Percentiles rank a stretch among this genome's conserved stretches.
Evolutionary conservation across 495 filamentous ascomycete species (phyloP).

Genomic region (Baudoinia panamericana): DNA sequence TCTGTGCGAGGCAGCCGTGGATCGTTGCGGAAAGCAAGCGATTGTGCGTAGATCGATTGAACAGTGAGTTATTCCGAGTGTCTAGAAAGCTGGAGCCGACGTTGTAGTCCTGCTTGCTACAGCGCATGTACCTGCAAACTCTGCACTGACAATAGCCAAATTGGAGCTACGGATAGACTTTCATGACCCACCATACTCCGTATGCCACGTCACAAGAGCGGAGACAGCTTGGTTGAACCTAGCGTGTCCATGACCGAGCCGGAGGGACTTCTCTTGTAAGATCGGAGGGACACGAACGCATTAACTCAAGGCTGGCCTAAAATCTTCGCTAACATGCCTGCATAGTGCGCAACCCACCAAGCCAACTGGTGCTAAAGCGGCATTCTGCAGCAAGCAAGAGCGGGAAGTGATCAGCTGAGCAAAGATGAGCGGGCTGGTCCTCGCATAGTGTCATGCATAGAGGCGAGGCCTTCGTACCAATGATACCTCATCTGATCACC

Average conservation of each 20-base stretch:
- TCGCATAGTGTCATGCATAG: constrained; percentile 14
- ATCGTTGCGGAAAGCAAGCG: not conserved
- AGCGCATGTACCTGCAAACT: constrained; percentile 3
- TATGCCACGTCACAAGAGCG: constrained; percentile 21
- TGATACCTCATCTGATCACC: no score
- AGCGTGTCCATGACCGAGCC: constrained; percentile 7
- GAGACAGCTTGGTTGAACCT: constrained; percentile 18
- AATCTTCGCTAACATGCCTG: constrained; percentile 6
- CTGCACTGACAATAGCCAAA: constrained; percentile 3
- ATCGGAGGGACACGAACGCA: constrained; percentile 2
- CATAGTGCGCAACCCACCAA: not conserved
- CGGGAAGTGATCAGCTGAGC: constrained; percentile 20
- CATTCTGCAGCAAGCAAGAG: constrained; percentile 13
- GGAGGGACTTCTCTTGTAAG: no score
- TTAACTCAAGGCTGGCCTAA: not conserved
- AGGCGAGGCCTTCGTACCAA: constrained; percentile 2
- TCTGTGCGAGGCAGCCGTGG: not conserved
- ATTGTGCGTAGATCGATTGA: constrained; percentile 2
- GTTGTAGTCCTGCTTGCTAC: not conserved
- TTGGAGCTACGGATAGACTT: constrained; percentile 10
- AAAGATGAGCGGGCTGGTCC: not conserved
- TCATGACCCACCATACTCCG: constrained; percentile 13
- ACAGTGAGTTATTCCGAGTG: constrained; percentile 1
- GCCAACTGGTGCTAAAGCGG: constrained; percentile 6
- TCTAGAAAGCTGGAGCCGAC: not conserved